Base-by-base conservation (phyloP, 2,329 filamentous ascomycete species). In the Ascocoryne sarcoides region DNA sequence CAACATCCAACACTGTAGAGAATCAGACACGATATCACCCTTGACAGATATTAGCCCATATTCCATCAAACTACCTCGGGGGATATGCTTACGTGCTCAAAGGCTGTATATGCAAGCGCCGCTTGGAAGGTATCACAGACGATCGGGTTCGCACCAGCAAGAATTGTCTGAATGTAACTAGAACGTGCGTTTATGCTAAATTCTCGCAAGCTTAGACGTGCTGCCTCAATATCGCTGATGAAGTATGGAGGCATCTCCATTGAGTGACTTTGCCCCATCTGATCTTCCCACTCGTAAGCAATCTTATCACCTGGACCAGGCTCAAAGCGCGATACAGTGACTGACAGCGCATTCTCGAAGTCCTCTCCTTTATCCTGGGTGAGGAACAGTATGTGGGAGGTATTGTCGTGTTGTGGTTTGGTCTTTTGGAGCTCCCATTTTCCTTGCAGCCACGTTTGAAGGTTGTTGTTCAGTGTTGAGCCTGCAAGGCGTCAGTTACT, bases 201-300 rank as follows among this genome's bases (percentile, higher is more conserved):
- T 18, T 18, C 28, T 14, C 17, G 5, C 5, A 39, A 32, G 4
- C 4, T 32, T n/a, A 12, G 18, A 12, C 17, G 7, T 9, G 37
- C 29, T n/a, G 16, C 37, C 20, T 21, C 17, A n/a, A 39, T 31
- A 20, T 39, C 28, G 21, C 14, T 20, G n/a, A 39, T 39, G 15
- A 16, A 39, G 28, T 39, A 39, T n/a, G 37, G 26, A 32, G 37
- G 37, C 37, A 39, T 39, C 9, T 39, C 15, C 26, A 32, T 32
- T 19, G 10, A 21, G n/a, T 38, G 26, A 31, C 18, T 15, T 12
- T 14, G 9, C 12, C 37, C 37, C 32, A 12, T 19, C 4, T 14
- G 9, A 14, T 32, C 37, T 19, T 31, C 29, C 37, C 37, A 39
- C 10, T 4, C 29, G 23, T 39, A 39, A 10, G 8, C 37, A 12